Evolutionary conservation across 2,329 filamentous ascomycete genomes (phyloP), one percentile per base, ranked within the genome.

Genomic region (Coleophoma cylindrospora): DNA sequence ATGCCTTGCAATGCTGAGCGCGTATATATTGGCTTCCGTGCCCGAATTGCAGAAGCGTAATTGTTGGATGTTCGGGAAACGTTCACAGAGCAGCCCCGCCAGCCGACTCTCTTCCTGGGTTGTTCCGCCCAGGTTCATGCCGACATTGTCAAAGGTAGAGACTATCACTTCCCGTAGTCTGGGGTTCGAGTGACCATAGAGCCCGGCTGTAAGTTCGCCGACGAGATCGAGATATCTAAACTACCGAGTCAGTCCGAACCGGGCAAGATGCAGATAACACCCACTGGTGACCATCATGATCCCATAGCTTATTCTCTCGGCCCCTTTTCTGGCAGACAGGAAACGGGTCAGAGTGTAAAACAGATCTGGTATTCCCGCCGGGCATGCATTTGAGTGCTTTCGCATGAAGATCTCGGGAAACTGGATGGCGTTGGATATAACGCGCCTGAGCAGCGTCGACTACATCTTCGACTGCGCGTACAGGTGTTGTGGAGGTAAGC

Each of bases 131-230:
- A 82, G 68, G 51, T 72, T 80, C 50, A 83, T 64, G 4, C 83
- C 81, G 1, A 80, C 58, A 2, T 74, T 68, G 7, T 67, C 54
- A 27, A 86, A 66, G 1, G 80, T 71, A 0, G 66, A 56, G 4
- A 71, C 62, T 15, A 49, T 34, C 3, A 40, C 17, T 12, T 45
- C 37, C 22, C 41, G 32, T 45, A 87, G 76, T 2, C 68, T 55
- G 0, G 80, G 76, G 47, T 85, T 71, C 1, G 79, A 83, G 64
- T 87, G 83, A 0, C 84, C 83, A 57, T 80, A 86, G 11, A 87
- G 69, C 3, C 79, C 81, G 2, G 84, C 83, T 1, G 79, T 80
- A 58, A 80, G 79, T 62, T 87, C 83, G 37, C 76, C 76, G 1
- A 82, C 70, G 4, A 86, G 69, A 57, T 87, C 83, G 15, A 73